phyloP scores from a whole-genome alignment of 2,329 filamentous ascomycete species.

The Seiridium unicorne region DNA sequence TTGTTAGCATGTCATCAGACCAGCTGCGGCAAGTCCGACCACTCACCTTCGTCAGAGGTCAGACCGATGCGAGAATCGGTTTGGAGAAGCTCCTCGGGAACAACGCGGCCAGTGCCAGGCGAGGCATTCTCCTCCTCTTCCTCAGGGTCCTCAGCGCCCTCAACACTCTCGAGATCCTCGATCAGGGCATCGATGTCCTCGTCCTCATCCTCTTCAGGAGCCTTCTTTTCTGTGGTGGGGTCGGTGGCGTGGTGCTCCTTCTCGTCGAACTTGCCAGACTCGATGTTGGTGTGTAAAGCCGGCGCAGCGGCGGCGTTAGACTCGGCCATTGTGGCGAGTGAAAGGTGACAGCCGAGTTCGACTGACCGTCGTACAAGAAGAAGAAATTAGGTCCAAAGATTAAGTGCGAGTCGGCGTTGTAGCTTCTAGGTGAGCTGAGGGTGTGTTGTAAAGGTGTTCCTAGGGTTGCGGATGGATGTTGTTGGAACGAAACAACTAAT shows the following conservation, averaged over 20 bases:
- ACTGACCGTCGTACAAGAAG: slow-evolving; percentile 7
- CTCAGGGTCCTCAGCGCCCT: slow-evolving; percentile 68
- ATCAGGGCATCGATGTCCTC: slow-evolving; percentile 86
- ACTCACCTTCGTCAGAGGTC: slow-evolving; percentile 65
- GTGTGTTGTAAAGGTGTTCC: not conserved
- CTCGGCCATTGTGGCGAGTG: slow-evolving; percentile 50
- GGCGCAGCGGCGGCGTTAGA: slow-evolving; percentile 49
- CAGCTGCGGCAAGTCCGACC: too few relatives aligned
- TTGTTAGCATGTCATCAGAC: slow-evolving; percentile 12
- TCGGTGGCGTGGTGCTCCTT: slow-evolving; percentile 40
- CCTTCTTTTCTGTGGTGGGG: slow-evolving; percentile 40
- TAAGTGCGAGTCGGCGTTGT: not conserved
- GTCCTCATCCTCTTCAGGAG: slow-evolving; percentile 69
- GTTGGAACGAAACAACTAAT: not conserved
- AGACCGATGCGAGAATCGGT: slow-evolving; percentile 74
- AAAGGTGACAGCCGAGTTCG: slow-evolving; percentile 9
- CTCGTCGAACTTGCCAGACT: slow-evolving; percentile 65
- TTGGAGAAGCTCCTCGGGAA: slow-evolving; percentile 70
- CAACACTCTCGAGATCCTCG: slow-evolving; percentile 80
- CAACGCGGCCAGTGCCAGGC: slow-evolving; percentile 53
- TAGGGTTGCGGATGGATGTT: not conserved
- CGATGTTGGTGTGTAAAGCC: slow-evolving; percentile 63
- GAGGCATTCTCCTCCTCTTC: slow-evolving; percentile 58
- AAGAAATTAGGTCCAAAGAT: slow-evolving; percentile 1
- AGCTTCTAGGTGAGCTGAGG: not conserved